Conservation (phyloP, 1,284 basidiomycete species). For the Papiliotrema flavescens region DNA sequence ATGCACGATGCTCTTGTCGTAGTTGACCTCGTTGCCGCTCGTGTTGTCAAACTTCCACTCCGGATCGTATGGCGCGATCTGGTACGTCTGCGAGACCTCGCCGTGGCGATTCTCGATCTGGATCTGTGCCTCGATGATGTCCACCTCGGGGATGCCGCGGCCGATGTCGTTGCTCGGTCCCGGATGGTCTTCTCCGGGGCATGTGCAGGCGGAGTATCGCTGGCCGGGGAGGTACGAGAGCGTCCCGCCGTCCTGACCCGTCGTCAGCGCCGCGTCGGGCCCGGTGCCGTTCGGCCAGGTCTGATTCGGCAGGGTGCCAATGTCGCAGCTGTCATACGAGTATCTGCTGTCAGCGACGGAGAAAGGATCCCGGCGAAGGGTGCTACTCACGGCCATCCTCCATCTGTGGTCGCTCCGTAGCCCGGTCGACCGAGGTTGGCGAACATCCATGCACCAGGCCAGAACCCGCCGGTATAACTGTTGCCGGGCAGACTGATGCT, state of each 20-base stretch:
- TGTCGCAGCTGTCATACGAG: slow-evolving; percentile 44
- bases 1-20: slow-evolving; percentile 53
- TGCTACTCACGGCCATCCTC: slow-evolving; percentile 53
- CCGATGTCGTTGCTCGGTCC: slow-evolving; percentile 57
- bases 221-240: slow-evolving; percentile 52
- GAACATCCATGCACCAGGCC: slow-evolving; percentile 53
- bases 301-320: slow-evolving; percentile 47
- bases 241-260: slow-evolving; percentile 30
- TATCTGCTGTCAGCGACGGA: slow-evolving; percentile 49
- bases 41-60: slow-evolving; percentile 61
- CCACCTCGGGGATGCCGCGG: slow-evolving; percentile 63
- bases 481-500: slow-evolving; percentile 41
- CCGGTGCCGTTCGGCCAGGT: slow-evolving; percentile 44
- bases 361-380: no score
- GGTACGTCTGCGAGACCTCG: slow-evolving; percentile 28
- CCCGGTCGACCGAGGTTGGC: slow-evolving; percentile 51
- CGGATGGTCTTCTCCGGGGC: slow-evolving; percentile 61
- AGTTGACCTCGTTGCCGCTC: slow-evolving; percentile 34
- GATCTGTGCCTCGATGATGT: slow-evolving; percentile 61
- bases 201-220: slow-evolving; percentile 54
- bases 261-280: slow-evolving; percentile 42
- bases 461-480: slow-evolving; percentile 49
- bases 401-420: slow-evolving; percentile 67
- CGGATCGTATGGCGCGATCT: slow-evolving; percentile 58
- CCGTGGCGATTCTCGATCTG: slow-evolving; percentile 13